Percentiles rank a stretch among this genome's conserved stretches.
Evolutionary conservation across 139 green algal genomes (phyloP).

Genomic region (Klebsormidium nitens): DNA sequence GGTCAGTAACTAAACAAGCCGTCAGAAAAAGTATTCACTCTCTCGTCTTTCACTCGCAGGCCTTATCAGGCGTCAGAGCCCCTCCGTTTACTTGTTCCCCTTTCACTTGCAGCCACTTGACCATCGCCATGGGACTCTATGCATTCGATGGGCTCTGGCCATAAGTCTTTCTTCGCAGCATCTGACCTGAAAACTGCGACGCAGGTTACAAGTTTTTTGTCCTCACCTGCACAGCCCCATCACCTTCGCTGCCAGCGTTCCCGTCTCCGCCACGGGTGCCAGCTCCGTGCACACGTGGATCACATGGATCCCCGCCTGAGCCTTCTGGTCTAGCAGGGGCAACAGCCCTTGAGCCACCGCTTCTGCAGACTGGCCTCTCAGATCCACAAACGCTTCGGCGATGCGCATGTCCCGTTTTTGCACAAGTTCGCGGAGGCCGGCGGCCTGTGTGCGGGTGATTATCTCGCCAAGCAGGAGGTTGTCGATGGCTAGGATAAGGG

Average conservation of each 20-base stretch:
- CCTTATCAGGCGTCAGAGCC: too few relatives aligned
- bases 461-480: not conserved
- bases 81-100: too few relatives aligned
- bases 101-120: too few relatives aligned
- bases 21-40: too few relatives aligned
- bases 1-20: too few relatives aligned
- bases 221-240: conserved; percentile 14
- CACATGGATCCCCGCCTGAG: conserved; percentile 17
- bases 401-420: not conserved
- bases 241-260: conserved; percentile 7
- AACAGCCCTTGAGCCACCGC: conserved; percentile 5
- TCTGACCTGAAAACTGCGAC: too few relatives aligned
- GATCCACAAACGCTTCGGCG: conserved; percentile 17
- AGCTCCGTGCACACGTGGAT: conserved; percentile 31
- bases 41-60: too few relatives aligned
- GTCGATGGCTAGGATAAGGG: conserved; percentile 12
- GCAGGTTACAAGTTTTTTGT: too few relatives aligned
- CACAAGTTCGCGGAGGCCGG: conserved; percentile 8
- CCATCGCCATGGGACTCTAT: too few relatives aligned
- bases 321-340: conserved; percentile 5
- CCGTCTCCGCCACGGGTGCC: conserved; percentile 13
- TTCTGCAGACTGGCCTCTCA: conserved; percentile 2
- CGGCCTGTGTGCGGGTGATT: conserved; percentile 3
- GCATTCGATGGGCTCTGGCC: too few relatives aligned
- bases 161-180: too few relatives aligned